Conservation (phyloP, 441 rosid species). For the Populus hybrid region DNA sequence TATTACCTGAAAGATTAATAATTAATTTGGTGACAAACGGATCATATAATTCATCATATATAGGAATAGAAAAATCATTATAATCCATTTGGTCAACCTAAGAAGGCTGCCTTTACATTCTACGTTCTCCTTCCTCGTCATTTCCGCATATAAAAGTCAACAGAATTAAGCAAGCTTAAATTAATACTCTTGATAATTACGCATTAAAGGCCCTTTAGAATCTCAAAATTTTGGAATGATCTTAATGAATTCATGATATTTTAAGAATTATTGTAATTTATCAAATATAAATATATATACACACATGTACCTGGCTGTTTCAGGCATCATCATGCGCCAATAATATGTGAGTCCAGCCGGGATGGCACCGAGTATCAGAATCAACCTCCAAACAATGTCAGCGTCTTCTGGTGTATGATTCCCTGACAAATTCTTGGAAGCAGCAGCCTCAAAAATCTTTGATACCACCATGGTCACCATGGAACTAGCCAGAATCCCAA, state of each 20-base stretch:
- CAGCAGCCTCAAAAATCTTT: conserved; percentile 25
- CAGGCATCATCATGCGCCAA: conserved; percentile 61
- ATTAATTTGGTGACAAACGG: neutral
- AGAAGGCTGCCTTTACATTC: neutral
- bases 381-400: conserved; percentile 58
- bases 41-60: neutral
- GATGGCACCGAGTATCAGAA: conserved; percentile 47
- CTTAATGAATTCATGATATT: neutral
- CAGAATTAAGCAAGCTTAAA: too few relatives aligned
- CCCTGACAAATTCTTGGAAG: neutral
- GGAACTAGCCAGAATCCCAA: conserved; percentile 58
- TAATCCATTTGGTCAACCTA: neutral
- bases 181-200: neutral
- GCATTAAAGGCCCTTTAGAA: neutral
- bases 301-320: conserved; percentile 73
- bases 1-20: neutral
- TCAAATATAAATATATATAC: too few relatives aligned
- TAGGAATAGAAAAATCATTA: neutral
- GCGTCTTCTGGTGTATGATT: conserved; percentile 39
- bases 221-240: neutral
- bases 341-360: conserved; percentile 51
- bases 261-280: too few relatives aligned
- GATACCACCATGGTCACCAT: conserved; percentile 49
- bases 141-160: neutral
- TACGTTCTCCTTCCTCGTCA: neutral